phyloP scores from a whole-genome alignment of 106 monocot genomes.

The Narthecium ossifragum region DNA sequence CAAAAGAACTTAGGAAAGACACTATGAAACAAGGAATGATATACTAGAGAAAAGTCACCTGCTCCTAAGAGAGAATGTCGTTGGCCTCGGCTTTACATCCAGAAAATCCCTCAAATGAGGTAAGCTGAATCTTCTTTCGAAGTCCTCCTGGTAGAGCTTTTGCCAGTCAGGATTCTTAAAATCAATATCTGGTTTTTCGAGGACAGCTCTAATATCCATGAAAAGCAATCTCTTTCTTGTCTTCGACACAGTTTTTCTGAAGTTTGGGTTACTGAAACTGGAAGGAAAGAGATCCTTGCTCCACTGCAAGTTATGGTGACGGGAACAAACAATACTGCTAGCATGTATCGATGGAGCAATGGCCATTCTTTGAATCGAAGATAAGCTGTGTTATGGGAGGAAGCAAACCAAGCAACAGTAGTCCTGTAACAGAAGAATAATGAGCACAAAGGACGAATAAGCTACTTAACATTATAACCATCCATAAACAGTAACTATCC shows the following conservation, averaged over 20 bases:
- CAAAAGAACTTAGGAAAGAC: background rate
- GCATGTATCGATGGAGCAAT: constrained; percentile 20
- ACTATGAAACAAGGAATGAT: too few species aligned
- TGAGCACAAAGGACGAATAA: too few species aligned
- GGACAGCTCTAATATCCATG: constrained; percentile 23
- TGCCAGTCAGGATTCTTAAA: constrained; percentile 63
- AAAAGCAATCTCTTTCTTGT: constrained; percentile 6
- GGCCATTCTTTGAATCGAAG: constrained; percentile 23
- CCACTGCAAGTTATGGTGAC: constrained; percentile 12
- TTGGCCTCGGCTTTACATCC: constrained; percentile 53
- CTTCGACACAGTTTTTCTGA: constrained; percentile 16
- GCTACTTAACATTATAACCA: too few species aligned
- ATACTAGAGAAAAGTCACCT: constrained; percentile 23
- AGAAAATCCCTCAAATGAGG: constrained; percentile 66
- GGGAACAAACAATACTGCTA: constrained; percentile 11
- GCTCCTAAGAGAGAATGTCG: constrained; percentile 55
- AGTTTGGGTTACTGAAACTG: constrained; percentile 3
- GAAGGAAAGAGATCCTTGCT: constrained; percentile 4
- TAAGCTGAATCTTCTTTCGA: constrained; percentile 52
- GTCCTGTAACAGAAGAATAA: too few species aligned
- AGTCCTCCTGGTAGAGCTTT: constrained; percentile 47
- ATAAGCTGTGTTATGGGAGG: background rate
- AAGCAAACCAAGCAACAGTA: background rate
- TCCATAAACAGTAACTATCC: too few species aligned
- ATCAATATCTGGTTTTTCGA: constrained; percentile 32